A percentile compares a stretch with the other conserved stretches of the same genome.
phyloP scores from a whole-genome alignment of 192 early-diverging fungal species.

The Geranomyces variabilis region DNA sequence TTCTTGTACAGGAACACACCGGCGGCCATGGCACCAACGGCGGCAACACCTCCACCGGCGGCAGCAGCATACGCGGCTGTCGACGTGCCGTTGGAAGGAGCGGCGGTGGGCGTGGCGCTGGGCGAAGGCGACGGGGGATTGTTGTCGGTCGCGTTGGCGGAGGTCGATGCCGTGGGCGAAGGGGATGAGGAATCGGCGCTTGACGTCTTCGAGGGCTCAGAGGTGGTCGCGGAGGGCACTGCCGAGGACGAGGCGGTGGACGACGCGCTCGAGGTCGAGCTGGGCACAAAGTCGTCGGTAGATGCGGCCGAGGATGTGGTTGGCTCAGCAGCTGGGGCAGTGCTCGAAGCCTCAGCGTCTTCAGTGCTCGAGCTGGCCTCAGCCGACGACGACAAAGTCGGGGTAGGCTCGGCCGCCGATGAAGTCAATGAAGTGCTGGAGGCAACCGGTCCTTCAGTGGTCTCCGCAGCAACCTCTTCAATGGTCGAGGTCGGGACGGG shows the following conservation, averaged over 20 bases:
- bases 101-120: background rate
- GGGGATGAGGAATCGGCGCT: background rate
- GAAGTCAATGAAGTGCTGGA: too few relatives aligned
- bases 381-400: background rate
- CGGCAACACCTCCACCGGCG: slow-evolving; percentile 25
- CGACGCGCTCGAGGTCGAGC: background rate
- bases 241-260: background rate
- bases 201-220: too few relatives aligned
- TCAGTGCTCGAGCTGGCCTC: background rate
- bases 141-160: background rate
- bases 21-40: slow-evolving; percentile 18
- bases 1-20: slow-evolving; percentile 27
- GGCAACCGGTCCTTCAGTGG: too few relatives aligned
- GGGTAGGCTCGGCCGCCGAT: background rate
- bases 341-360: background rate
- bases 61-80: slow-evolving; percentile 17
- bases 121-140: background rate
- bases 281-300: background rate
- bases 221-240: background rate
- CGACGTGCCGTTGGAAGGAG: background rate
- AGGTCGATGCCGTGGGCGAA: background rate
- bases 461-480: too few relatives aligned
- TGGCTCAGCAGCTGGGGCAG: background rate
- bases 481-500: too few relatives aligned
- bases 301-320: background rate